Conservation (phyloP, 2,329 filamentous ascomycete genomes). For the Apiospora pterosperma region DNA sequence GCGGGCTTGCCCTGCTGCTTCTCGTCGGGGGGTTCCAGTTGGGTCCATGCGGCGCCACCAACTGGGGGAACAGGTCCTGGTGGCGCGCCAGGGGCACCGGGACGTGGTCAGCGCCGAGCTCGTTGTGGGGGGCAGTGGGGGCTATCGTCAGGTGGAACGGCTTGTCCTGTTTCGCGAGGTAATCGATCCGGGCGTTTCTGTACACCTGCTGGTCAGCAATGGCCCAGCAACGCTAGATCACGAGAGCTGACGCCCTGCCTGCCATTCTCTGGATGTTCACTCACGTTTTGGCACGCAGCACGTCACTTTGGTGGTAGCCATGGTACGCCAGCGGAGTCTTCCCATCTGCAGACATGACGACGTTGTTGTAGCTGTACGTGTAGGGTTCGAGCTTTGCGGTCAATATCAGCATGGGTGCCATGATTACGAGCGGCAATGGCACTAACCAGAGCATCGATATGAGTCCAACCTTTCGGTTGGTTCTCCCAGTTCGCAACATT, state of each 20-base stretch:
- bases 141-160: no score
- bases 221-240: no score
- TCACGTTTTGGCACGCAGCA: not conserved
- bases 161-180: no score
- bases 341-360: not conserved
- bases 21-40: not conserved
- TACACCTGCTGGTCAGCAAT: no score
- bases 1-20: not conserved
- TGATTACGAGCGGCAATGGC: no score
- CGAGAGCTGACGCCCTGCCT: no score
- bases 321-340: not conserved
- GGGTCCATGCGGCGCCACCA: not conserved
- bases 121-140: no score
- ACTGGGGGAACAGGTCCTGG: not conserved
- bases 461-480: not conserved
- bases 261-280: no score
- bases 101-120: no score
- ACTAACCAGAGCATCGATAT: not conserved
- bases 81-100: not conserved
- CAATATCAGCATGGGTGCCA: not conserved
- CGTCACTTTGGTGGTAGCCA: slow-evolving; percentile 40
- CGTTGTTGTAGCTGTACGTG: not conserved
- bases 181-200: no score
- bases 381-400: not conserved
- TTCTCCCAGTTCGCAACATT: not conserved